A percentile compares a stretch with the other conserved stretches of the same genome.
Evolutionary conservation across 345 rosid genomes (phyloP).

Genomic region (Mangifera indica): DNA sequence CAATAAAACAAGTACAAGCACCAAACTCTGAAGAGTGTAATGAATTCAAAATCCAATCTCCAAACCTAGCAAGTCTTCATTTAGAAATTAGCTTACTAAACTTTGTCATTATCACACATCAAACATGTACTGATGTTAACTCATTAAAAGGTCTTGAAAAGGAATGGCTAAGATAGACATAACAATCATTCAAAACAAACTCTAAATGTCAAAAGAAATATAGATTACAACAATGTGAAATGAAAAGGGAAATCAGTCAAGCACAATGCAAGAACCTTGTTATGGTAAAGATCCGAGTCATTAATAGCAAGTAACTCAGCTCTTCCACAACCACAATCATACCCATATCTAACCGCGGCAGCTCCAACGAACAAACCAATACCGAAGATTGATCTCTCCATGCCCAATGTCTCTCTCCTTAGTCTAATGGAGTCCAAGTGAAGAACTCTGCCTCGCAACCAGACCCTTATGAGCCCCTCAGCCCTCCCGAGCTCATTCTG

Average conservation of each 20-base stretch:
- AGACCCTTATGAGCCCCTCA: conserved; percentile 68
- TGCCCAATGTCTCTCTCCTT: conserved; percentile 63
- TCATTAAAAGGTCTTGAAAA: neutral
- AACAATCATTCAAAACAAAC: neutral
- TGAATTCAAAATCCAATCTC: neutral
- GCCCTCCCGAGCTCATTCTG: conserved; percentile 67
- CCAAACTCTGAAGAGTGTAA: neutral
- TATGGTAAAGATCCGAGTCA: conserved; percentile 83
- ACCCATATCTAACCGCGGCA: conserved; percentile 78
- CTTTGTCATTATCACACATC: neutral
- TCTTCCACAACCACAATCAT: conserved; percentile 64
- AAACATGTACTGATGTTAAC: neutral
- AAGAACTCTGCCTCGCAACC: conserved; percentile 74
- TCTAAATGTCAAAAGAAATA: neutral
- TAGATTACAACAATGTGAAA: neutral
- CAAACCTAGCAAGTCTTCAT: neutral
- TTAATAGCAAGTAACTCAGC: conserved; percentile 93
- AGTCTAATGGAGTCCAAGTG: conserved; percentile 77
- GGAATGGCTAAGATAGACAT: neutral
- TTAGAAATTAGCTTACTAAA: neutral
- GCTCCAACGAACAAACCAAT: conserved; percentile 89
- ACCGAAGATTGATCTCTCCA: conserved; percentile 83
- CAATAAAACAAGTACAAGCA: neutral
- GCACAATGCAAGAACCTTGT: conserved; percentile 49
- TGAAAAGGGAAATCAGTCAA: neutral